Conservation (phyloP, 1,284 basidiomycete genomes). For the Entoloma clypeatum region DNA sequence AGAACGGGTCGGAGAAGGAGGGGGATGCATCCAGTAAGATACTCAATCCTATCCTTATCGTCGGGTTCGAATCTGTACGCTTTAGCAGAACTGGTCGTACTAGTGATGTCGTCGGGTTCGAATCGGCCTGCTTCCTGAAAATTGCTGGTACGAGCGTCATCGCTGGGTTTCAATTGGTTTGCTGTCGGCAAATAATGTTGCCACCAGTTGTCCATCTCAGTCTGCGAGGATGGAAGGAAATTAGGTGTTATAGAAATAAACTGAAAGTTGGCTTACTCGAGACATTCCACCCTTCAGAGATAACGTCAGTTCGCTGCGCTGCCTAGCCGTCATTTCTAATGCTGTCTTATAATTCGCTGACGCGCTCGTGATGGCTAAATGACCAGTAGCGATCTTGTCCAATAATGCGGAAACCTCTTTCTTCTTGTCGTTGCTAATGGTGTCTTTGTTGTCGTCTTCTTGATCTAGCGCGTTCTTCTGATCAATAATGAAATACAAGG, state of each 20-base stretch:
- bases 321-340: slow-evolving; percentile 1
- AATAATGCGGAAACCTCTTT: not conserved
- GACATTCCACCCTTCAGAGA: slow-evolving; percentile 8
- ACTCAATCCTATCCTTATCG: slow-evolving; percentile 4
- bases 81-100: too few relatives aligned
- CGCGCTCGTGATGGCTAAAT: slow-evolving; percentile 6
- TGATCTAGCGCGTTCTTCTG: slow-evolving; percentile 9
- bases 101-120: too few relatives aligned
- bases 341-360: slow-evolving; percentile 7
- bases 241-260: not conserved
- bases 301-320: slow-evolving; percentile 2
- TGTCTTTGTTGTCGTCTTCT: slow-evolving; percentile 1
- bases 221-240: slow-evolving; percentile 1
- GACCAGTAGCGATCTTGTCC: not conserved
- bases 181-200: slow-evolving; percentile 3
- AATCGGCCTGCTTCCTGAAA: too few relatives aligned
- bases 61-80: slow-evolving; percentile 2
- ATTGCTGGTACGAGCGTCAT: too few relatives aligned
- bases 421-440: not conserved
- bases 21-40: slow-evolving; percentile 9
- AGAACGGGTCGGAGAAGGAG: slow-evolving; percentile 6
- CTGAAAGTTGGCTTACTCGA: not conserved
- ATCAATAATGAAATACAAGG: slow-evolving; percentile 10
- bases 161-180: too few relatives aligned
- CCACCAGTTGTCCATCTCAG: slow-evolving; percentile 6